Percentiles rank a stretch among this genome's conserved stretches.
Evolutionary conservation across 2,329 filamentous ascomycete species (phyloP).

Genomic region (Truncatella angustata): DNA sequence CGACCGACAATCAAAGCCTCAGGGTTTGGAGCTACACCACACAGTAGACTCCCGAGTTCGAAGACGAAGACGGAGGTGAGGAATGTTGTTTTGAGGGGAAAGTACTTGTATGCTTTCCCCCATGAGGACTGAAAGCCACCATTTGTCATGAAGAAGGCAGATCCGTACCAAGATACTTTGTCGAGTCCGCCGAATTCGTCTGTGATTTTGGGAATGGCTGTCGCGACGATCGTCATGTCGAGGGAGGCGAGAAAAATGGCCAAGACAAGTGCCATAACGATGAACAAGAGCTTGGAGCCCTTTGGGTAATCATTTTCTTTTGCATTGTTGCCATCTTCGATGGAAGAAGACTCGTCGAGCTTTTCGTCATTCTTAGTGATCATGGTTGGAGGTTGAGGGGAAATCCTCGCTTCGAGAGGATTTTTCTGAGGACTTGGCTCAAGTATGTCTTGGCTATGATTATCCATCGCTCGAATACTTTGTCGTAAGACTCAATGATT

Average conservation of each 20-base stretch:
- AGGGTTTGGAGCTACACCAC: constrained; percentile 54
- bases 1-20: constrained; percentile 54
- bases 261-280: background rate
- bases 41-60: constrained; percentile 50
- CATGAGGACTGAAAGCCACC: constrained; percentile 39
- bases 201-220: constrained; percentile 36
- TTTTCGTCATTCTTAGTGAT: too few species aligned
- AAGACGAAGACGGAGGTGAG: constrained; percentile 35
- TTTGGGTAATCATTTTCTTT: background rate
- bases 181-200: constrained; percentile 35
- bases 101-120: constrained; percentile 38
- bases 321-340: too few species aligned
- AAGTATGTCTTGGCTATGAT: too few species aligned
- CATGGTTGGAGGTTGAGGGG: too few species aligned
- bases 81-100: constrained; percentile 31
- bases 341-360: too few species aligned
- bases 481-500: too few species aligned
- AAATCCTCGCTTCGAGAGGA: too few species aligned
- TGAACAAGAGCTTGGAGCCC: background rate
- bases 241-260: background rate
- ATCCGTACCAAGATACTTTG: constrained; percentile 39
- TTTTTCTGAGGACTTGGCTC: too few species aligned
- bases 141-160: constrained; percentile 34
- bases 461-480: too few species aligned
- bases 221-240: background rate